Base-by-base conservation (phyloP, 139 green algal species). In the Pleodorina starrii region DNA sequence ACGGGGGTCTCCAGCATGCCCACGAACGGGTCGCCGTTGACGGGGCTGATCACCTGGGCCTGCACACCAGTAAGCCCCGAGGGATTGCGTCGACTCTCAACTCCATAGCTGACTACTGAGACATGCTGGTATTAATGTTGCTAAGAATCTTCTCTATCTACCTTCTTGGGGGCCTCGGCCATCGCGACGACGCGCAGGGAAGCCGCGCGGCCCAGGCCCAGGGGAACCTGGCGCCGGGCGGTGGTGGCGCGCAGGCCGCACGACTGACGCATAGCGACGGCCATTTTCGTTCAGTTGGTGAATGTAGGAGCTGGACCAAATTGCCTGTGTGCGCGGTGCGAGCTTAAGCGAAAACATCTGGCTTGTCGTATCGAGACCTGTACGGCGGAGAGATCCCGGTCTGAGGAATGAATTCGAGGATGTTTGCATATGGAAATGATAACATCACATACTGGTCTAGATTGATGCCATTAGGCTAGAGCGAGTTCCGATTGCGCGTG, bases 21-120 rank as follows among this genome's bases (percentile, higher is more conserved):
- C 82, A 99, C 97, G 92, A 99, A 99, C 60, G 97, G 97, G 84
- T 99, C 97, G 84, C 96, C 97, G 89, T 99, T 99, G 48, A 99
- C 90, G 40, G 97, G 97, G 93, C 97, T 93, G 59, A 99, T 96
- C 29, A 99, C 96, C 94, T 97, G 94, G 78, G 79, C 71, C 93
- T 94, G 90, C 90, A 83, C 14, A 44, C 36, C 86, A 36, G 7
- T 6, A 84, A 83, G 74, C 50, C 74, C 74, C 38, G 12, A 66
- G 44, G 50, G 2, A 43, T 66, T 68, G 40, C 72, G 40, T 77
- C 35, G 69, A 50, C 36, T 50, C 5, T 77, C 69, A 35, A 80
- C 4, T 21, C 7, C 7, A n/a, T n/a, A n/a, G n/a, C n/a, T n/a
- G 54, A 21, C 54, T 66, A 66, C 54, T 25, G 29, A 12, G 54